Base-by-base conservation (phyloP, 805 yeast species). In the Naumovozyma dairenensis region DNA sequence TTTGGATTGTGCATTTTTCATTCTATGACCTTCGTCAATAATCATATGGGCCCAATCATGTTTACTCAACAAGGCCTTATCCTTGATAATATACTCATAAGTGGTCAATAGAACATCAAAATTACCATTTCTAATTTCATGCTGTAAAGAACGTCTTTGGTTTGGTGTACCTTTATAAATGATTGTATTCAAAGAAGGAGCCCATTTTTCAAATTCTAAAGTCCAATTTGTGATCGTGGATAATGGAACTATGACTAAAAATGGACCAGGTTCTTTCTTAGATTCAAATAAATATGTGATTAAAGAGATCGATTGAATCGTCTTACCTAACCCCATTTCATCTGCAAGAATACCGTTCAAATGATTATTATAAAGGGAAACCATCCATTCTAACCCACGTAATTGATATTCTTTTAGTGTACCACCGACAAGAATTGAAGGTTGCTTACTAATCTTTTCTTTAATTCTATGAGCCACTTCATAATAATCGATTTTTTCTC, bases 291-390 rank as follows among this genome's bases (percentile, higher is more conserved):
- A 62, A 51, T 83, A 77, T 1, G 89, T 71, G 15, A 82, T 65
- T 45, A 82, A 63, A 0, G 92, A 80, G 37, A 82, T 77, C n/a
- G 87, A 74, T 56, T 82, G 93, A 71, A 49, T 66, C 59, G 99
- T 92, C 57, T 92, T 92, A 58, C 99, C 99, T 42, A 92, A 68
- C 43, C 99, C 99, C 99, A 92, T 92, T 61, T 92, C 99, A 66
- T 92, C 99, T 1, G 99, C 99, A 37, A 92, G 63, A 44, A 92
- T 92, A 67, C 99, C 99, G 55, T 92, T 92, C 50, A 92, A 69
- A 57, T 85, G 94, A 60, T 92, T 92, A 56, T 92, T 92, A 64
- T 72, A 92, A 38, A 92, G 63, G 0, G 98, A 92, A 3, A 92
- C 94, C 98, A 92, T 92, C 99, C 99, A 92, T 55, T 92, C 96